Base-by-base conservation (phyloP, 2,329 filamentous ascomycete species). In the Fusarium vanettenii region DNA sequence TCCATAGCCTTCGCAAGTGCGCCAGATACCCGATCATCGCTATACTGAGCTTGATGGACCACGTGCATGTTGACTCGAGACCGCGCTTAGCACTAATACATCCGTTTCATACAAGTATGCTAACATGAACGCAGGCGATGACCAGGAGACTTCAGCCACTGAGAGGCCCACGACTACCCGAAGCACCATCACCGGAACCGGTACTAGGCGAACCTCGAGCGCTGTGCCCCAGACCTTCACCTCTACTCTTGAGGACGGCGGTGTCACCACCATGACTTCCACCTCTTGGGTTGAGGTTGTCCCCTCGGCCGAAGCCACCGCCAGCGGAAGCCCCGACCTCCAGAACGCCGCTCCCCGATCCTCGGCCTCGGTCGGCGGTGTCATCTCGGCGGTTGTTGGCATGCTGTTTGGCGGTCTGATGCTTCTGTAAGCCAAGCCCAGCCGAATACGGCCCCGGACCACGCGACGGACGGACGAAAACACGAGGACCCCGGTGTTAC, bases 271-370 rank as follows among this genome's bases (percentile, higher is more conserved):
- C 14, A 80, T 88, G 59, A 89, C 87, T 13, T 84, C 84, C n/a
- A 89, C 87, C 2, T 87, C 86, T 0, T 87, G 82, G 77, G 87
- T 89, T 4, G 84, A 82, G 25, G 84, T 86, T 43, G 81, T 84
- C 13, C 84, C 86, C 2, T 80, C 82, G 1, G 73, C 78, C 25
- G 72, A 79, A 33, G 64, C 81, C 11, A 79, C 80, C n/a, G 70
- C 71, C 18, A 71, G 72, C 25, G 66, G 75, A 64, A 77, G 79
- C 45, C 81, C 84, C 39, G 79, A 78, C 33, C 78, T 86, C 33
- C 85, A 86, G 72, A 84, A 83, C 71, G 81, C 76, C 5, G 84
- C 82, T 20, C 70, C 71, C 13, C 75, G 70, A 25, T 70, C 68
- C 39, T 77, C 77, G 5, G 73, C 69, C 39, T 77, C 77, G 4